Percentiles rank a stretch among this genome's conserved stretches.
Evolutionary conservation across 2,329 filamentous ascomycete species (phyloP).

Genomic region (Paecilomyces variotii): DNA sequence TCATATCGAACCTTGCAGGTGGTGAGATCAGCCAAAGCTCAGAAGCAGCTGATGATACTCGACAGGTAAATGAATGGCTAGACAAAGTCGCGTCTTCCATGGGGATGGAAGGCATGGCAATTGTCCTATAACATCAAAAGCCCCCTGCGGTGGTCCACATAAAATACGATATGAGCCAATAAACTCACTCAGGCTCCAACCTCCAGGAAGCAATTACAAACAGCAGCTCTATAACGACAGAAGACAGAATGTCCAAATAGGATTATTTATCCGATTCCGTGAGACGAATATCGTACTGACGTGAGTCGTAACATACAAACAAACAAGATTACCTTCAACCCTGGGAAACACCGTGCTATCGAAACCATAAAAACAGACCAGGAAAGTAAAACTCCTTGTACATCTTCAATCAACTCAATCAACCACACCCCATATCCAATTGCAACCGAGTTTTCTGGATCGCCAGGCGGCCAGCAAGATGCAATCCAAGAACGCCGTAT

Average conservation of each 20-base stretch:
- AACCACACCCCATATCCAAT: constrained; percentile 7
- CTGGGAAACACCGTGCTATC: constrained; percentile 3
- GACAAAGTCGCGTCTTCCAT: constrained; percentile 17
- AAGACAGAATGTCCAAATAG: neutral
- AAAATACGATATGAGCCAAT: neutral
- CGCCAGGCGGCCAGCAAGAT: constrained; percentile 11
- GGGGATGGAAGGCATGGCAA: constrained; percentile 14
- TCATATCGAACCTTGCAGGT: neutral
- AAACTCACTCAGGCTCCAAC: neutral
- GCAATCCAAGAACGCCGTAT: constrained; percentile 19
- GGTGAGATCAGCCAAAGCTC: neutral
- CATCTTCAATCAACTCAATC: constrained; percentile 4
- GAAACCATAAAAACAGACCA: neutral
- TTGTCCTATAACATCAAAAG: constrained; percentile 2
- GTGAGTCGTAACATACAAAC: constrained; percentile 16
- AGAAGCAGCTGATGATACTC: neutral
- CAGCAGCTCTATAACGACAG: neutral
- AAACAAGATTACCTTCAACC: constrained; percentile 5
- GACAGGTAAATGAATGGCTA: constrained; percentile 11
- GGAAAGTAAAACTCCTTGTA: neutral
- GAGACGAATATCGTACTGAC: constrained; percentile 12
- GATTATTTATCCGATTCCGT: neutral
- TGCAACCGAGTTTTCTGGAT: constrained; percentile 13
- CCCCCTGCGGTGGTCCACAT: neutral
- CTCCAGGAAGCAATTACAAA: neutral